Evolutionary conservation across 257 asterid genomes (phyloP), one percentile per base, ranked within the genome.

Genomic region (Ballota nigra): DNA sequence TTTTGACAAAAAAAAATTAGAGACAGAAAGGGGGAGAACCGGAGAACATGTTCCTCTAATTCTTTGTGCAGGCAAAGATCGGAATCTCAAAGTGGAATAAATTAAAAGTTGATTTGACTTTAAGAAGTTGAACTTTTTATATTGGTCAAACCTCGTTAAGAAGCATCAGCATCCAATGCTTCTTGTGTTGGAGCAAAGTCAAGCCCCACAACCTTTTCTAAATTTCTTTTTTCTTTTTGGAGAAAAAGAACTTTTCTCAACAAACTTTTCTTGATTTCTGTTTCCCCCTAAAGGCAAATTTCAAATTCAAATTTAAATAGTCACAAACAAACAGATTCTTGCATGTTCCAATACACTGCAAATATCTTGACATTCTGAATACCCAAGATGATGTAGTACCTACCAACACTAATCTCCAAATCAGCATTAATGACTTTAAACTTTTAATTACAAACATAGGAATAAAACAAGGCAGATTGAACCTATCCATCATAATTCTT

Each of bases 81-180:
- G 67, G 45, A 43, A 6, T 26, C 38, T 13, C 19, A 19, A 38
- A 20, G 18, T 33, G 73, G 36, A 34, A 59, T 40, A 47, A 29
- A 73, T 29, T 8, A 53, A 55, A 56, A 61, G 51, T 24, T 12
- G 0, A 5, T 6, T 51, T 59, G 62, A 77, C 78, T 66, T 65
- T 71, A n/a, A 41, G 1, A 9, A 36, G 2, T 13, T 2, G 6
- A 59, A 52, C 29, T 49, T 62, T 71, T n/a, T 33, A 34, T 31
- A 22, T 53, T n/a, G 73, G 76, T 73, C 79, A 73, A 33, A 57
- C 69, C 49, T 62, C 33, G 36, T 49, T 3, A 36, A 68, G 28
- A 57, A 31, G 20, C 74, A 66, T 59, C 77, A 77, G 78, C 36
- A 77, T 78, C 82, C 82, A 62, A 73, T 73, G 82, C 73, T 55